Evolutionary conservation across 768 basidiomycete genomes (phyloP).

Genomic region (Russula sp.): DNA sequence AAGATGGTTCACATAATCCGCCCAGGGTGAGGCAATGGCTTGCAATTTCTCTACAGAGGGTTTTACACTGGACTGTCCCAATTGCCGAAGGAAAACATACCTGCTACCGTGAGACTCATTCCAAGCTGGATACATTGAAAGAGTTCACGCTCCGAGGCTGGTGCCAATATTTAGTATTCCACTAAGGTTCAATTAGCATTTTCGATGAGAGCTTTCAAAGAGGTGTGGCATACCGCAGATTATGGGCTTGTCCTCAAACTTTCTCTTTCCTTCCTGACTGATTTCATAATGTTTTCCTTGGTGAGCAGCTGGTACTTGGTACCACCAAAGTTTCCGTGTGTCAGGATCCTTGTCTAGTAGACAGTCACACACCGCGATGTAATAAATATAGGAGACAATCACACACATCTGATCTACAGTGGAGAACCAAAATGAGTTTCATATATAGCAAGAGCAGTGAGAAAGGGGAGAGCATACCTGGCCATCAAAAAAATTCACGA

Average conservation of each 20-base stretch:
- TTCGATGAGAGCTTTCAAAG: too few species aligned
- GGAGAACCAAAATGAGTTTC: constrained; percentile 1
- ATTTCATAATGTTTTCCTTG: constrained; percentile 42
- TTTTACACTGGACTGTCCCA: neutral
- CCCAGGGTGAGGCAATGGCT: too few species aligned
- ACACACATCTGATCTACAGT: constrained; percentile 46
- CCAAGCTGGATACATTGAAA: constrained; percentile 81
- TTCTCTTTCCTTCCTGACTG: constrained; percentile 42
- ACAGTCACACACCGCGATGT: too few species aligned
- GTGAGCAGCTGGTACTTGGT: too few species aligned
- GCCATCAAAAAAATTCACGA: constrained; percentile 43
- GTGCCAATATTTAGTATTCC: constrained; percentile 53
- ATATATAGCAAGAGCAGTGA: neutral
- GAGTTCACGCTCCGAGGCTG: constrained; percentile 63
- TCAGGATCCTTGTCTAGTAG: too few species aligned
- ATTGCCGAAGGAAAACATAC: constrained; percentile 31
- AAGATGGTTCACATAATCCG: constrained; percentile 57
- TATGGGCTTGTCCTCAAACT: constrained; percentile 50
- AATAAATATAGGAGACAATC: constrained; percentile 30
- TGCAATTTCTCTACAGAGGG: constrained; percentile 62
- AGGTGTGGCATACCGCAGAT: too few species aligned
- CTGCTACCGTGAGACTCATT: constrained; percentile 64
- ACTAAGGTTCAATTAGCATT: constrained; percentile 35
- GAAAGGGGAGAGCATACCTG: constrained; percentile 12
- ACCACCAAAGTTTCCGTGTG: too few species aligned